Conservation (phyloP, 1,284 basidiomycete genomes). For the Phylloporus sp. region DNA sequence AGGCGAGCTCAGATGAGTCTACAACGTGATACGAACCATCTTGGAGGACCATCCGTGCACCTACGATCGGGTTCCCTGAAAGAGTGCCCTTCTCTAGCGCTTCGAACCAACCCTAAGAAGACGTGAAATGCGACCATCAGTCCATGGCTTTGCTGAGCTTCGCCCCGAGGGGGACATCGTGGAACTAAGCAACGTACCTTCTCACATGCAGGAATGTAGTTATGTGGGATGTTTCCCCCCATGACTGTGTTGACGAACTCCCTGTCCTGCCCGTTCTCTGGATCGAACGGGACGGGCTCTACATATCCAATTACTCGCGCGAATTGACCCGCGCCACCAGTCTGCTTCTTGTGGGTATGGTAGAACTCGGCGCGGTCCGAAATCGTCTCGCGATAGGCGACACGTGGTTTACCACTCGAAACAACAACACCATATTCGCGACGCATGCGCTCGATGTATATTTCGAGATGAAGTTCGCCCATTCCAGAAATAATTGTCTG, state of each 20-base stretch:
- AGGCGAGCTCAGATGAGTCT: conserved; percentile 97
- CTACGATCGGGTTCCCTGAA: conserved; percentile 88
- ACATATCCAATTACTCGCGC: conserved; percentile 92
- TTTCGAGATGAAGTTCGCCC: conserved; percentile 99
- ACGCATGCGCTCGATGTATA: conserved; percentile 99
- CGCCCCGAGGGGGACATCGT: no score
- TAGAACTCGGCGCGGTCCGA: conserved; percentile 82
- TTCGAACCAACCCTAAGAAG: conserved; percentile 89
- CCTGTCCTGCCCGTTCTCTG: conserved; percentile 61
- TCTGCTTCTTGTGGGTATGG: conserved; percentile 99
- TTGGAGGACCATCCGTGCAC: conserved; percentile 87
- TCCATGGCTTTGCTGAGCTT: neutral
- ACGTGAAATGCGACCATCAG: neutral
- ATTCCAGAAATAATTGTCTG: conserved; percentile 99
- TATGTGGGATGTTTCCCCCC: conserved; percentile 90
- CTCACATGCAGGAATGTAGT: conserved; percentile 95
- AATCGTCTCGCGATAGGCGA: conserved; percentile 97
- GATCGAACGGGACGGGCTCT: conserved; percentile 87
- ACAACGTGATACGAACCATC: conserved; percentile 96
- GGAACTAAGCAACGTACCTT: conserved; percentile 76
- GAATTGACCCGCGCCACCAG: conserved; percentile 96
- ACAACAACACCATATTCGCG: conserved; percentile 97
- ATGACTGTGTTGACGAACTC: conserved; percentile 91
- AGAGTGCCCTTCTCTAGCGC: conserved; percentile 92
- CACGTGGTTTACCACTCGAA: conserved; percentile 93